These are phyloP conservation scores for Meripilus lineatus DNA, from an alignment of 1,284 basidiomycete genomes.

Conservation along the genomic window DNA sequence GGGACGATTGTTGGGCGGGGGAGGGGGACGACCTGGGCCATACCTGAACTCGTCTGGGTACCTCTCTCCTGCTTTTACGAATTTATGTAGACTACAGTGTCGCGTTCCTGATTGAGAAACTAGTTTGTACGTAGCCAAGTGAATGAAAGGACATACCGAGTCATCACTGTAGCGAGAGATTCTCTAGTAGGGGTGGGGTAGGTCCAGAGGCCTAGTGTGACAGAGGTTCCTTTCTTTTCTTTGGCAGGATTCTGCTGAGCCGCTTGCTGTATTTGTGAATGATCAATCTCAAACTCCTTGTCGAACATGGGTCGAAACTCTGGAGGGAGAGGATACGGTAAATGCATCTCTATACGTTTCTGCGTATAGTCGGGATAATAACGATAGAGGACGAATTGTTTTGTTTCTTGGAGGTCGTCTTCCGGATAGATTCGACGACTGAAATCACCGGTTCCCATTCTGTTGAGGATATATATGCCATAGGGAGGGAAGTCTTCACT, in stretches of 20 bases:
- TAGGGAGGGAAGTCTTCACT: conserved; percentile 74
- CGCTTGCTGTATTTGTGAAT: conserved; percentile 16
- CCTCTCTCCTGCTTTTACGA: conserved; percentile 54
- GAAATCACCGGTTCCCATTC: conserved; percentile 83
- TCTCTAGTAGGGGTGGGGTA: conserved; percentile 68
- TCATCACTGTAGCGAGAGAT: conserved; percentile 63
- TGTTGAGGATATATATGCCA: conserved; percentile 85
- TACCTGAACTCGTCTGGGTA: conserved; percentile 70
- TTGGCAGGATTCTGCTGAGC: conserved; percentile 13
- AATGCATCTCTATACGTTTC: conserved; percentile 38
- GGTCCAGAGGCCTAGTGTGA: conserved; percentile 78
- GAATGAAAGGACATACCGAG: conserved; percentile 38
- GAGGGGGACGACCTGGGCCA: conserved; percentile 59
- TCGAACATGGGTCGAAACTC: conserved; percentile 21
- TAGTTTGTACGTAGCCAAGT: too few species aligned
- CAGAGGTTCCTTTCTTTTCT: conserved; percentile 49
- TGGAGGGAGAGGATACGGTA: conserved; percentile 25
- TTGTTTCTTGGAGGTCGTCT: conserved; percentile 66
- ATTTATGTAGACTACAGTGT: conserved; percentile 64
- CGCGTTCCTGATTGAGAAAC: too few species aligned
- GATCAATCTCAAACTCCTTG: conserved; percentile 22
- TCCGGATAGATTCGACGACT: conserved; percentile 74
- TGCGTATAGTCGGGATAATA: conserved; percentile 67
- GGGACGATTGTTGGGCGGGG: conserved; percentile 34
- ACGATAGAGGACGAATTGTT: conserved; percentile 70